Evolutionary conservation across 2,329 filamentous ascomycete species (phyloP).

Genomic region (Zymoseptoria ardabiliae): DNA sequence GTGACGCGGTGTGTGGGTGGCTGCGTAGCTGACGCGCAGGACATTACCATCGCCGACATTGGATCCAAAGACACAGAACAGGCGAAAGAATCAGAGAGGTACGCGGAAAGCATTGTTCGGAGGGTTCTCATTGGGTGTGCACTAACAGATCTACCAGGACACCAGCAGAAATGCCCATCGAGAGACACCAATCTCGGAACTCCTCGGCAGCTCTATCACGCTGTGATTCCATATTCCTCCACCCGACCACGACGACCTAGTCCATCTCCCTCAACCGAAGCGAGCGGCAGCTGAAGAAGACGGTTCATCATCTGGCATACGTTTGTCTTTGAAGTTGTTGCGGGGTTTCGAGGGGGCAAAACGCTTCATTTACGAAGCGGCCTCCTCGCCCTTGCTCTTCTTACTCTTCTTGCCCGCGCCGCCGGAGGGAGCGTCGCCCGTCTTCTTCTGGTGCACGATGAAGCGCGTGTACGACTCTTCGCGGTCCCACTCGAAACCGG

Average conservation of each 20-base stretch:
- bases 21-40: neutral
- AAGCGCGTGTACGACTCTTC: slow-evolving; percentile 85
- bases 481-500: slow-evolving; percentile 94
- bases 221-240: neutral
- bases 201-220: neutral
- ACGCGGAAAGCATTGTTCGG: neutral
- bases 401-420: slow-evolving; percentile 59
- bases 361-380: slow-evolving; percentile 13
- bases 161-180: neutral
- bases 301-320: neutral
- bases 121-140: neutral
- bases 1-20: no score
- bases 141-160: neutral
- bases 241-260: neutral
- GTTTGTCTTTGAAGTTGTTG: neutral
- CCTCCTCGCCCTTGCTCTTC: slow-evolving; percentile 29
- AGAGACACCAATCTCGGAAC: slow-evolving; percentile 1
- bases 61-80: neutral
- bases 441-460: slow-evolving; percentile 75
- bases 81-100: neutral
- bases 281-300: slow-evolving; percentile 9
- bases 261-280: slow-evolving; percentile 5
- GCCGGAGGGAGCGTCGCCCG: slow-evolving; percentile 48
- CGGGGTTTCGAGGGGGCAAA: neutral
- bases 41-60: neutral